Evolutionary conservation across 352 stramenopile genomes (phyloP), one percentile per base, ranked within the genome.

Genomic region (Pythium scleroteichum): DNA sequence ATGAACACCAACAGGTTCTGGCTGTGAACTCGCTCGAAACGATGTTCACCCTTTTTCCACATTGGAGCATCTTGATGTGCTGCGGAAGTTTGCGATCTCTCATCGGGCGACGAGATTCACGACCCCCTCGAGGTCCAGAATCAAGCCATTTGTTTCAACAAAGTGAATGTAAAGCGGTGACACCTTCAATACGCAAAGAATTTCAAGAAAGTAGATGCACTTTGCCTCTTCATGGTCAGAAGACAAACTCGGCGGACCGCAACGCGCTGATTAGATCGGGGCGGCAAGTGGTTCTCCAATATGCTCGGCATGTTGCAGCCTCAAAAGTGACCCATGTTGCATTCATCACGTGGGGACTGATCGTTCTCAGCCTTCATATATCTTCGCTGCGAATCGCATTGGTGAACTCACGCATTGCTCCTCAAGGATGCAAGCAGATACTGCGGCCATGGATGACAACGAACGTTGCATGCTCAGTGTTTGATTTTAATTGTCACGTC

Each of bases 1-100:
- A 72, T 1, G 73, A 82, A 48, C 67, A 71, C 46, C 70, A 73
- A 5, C 67, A 74, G 16, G 60, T 79, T 24, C 69, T 78, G 46
- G 66, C 40, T 0, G 40, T 55, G 2, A 57, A 46, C 19, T n/a
- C 27, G 2, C 19, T 62, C 16, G 59, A 66, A 23, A 46, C 20
- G 4, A 22, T 66, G 1, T 42, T 61, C 17, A 59, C 59, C 2
- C 17, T 60, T 2, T 61, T 66, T 23, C 52, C 59, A 17, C 51
- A 66, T 46, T 61, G 44, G 50, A 61, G 59, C 44, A 55, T 66
- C 12, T 61, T 56, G 22, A 27, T 38, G 7, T 55, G 44, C n/a
- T 59, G 47, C 32, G 27, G 23, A 7, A 59, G 32, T 45, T 17
- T 65, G 12, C 35, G 24, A 2, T 29, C 13, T 5, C 42, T 65